Evolutionary conservation across 108 stramenopile species (phyloP).

Genomic region (Cyclotella cryptica): DNA sequence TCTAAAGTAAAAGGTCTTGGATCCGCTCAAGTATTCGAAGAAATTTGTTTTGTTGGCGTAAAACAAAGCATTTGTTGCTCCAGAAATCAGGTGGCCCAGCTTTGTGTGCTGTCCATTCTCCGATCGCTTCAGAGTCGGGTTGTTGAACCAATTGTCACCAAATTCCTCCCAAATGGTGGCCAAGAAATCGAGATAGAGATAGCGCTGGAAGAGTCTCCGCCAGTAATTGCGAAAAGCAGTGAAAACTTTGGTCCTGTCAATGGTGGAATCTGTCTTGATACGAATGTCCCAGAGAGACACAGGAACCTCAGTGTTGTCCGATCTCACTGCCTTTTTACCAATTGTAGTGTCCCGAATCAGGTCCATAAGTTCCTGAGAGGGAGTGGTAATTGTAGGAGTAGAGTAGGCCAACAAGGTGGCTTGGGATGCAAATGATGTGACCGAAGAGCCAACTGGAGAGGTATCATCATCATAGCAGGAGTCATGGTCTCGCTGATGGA

Average conservation of each 20-base stretch:
- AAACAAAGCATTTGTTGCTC: slow-evolving; percentile 14
- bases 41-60: background rate
- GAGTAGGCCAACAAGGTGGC: too few relatives aligned
- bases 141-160: background rate
- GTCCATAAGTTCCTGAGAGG: background rate
- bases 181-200: background rate
- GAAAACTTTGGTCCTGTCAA: background rate
- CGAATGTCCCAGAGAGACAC: slow-evolving; percentile 31
- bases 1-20: slow-evolving; percentile 11
- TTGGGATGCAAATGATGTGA: too few relatives aligned
- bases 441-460: too few relatives aligned
- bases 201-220: background rate
- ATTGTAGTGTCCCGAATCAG: background rate
- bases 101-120: background rate
- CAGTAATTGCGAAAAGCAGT: background rate
- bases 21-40: slow-evolving; percentile 16
- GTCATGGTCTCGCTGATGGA: background rate
- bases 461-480: background rate
- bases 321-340: slow-evolving; percentile 30
- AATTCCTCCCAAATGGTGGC: background rate
- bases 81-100: background rate
- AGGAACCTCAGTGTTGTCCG: slow-evolving; percentile 42
- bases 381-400: too few relatives aligned
- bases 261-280: background rate
- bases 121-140: background rate